Base-by-base conservation (phyloP, 1,284 basidiomycete species). In the Singerocomus inundabilis region DNA sequence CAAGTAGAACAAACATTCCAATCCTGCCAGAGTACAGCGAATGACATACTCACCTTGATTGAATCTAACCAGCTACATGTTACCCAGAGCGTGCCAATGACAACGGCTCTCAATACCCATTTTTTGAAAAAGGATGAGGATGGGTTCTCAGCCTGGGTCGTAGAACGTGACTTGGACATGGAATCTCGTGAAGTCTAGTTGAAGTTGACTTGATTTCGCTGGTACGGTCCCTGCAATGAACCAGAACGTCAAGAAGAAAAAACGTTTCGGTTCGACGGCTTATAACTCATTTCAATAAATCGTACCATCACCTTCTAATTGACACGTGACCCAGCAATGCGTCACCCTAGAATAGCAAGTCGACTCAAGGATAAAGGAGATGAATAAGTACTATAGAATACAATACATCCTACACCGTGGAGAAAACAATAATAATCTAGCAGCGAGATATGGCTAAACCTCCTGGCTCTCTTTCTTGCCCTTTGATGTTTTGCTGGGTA, bases 61-160 rank as follows among this genome's bases (percentile, higher is more conserved):
- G 69, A 68, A 59, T 85, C 82, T n/a, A 84, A 62, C 67, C 71
- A 81, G 13, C 68, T 51, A 43, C 72, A 83, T 4, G 69, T 61
- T 5, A 70, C 70, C 40, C 78, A 63, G 9, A 83, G 49, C 5
- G 76, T 35, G 9, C 68, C 53, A 9, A 81, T 52, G 8, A 76
- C 35, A 1, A 65, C 64, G 8, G 75, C 57, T 21, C 80, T 74
- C 26, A 67, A 62, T 4, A 66, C 58, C 84, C 84, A 85, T 61
- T 72, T 81, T 44, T 51, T 65, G 26, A 55, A 55, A 26, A 37
- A 38, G 33, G 51, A 40, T 1, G 28, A 9, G 13, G 39, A 25
- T 15, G 46, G 12, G 3, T 49, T 31, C 21, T 29, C 18, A 5
- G 36, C 35, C 39, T 40, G 41, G 15, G 39, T 37, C 18, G 30